Evolutionary conservation across 805 yeast genomes (phyloP), one percentile per base, ranked within the genome.

Genomic region (Cyberlindnera bimundalis): DNA sequence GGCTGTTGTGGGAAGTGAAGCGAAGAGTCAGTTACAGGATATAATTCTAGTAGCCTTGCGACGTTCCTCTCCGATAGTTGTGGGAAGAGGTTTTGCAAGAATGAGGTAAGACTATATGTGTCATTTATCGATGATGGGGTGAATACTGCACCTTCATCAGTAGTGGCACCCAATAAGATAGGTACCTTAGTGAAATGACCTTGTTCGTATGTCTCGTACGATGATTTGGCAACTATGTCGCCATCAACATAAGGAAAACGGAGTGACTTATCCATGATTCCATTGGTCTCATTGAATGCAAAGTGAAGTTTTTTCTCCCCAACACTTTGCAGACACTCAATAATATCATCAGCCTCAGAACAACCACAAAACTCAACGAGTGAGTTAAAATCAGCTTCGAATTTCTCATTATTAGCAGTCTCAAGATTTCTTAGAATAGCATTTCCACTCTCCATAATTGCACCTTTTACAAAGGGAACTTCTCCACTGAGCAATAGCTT

Each of bases 121-220:
- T 34, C 24, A 7, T 37, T 23, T 3, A 37, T 11, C 15, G 31
- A 3, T 4, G 29, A 5, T n/a, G 29, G 29, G 29, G 37, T 13
- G 29, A 50, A 47, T 5, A 14, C 19, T 6, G 42, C 20, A 6
- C 59, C 58, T 16, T 53, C 52, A 30, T 55, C 58, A 4, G 55
- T 41, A 32, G 45, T 51, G 4, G 51, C 39, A 5, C 59, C 59
- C 16, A 55, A 46, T 14, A 55, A 39, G 4, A 53, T 23, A 4
- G 54, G 52, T 21, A 50, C 49, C 31, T 50, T 50, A 12, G 46
- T 45, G 32, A 38, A 47, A 7, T 42, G 39, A 19, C 51, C 51
- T 17, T 13, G 25, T 11, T n/a, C 19, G 14, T 42, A 39, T 4
- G 42, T 15, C 8, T 37, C 33, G 20, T 36, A 47, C 5, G 44